Evolutionary conservation across 1,284 basidiomycete genomes (phyloP), one percentile per base, ranked within the genome.

Genomic region (Phellinidium pouzarii): DNA sequence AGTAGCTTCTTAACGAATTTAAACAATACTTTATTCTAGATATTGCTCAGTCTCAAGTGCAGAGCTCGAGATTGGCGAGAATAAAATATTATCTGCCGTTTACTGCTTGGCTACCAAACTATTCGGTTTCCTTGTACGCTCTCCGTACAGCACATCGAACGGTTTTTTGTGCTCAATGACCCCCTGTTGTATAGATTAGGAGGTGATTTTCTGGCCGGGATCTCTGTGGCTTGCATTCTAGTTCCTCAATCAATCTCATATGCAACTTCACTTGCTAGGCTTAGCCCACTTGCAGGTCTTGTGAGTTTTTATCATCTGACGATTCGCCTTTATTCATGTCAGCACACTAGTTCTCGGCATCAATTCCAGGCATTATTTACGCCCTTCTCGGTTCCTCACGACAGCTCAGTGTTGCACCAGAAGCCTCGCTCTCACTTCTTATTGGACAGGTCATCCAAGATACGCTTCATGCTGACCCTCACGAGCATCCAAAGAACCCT

Each of bases 171-270:
- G 31, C 14, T 34, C 31, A 34, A 34, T 11, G 2, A 2, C 31
- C 11, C 31, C 2, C 31, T 34, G 9, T 34, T 11, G 25, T 44
- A 37, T 27, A 42, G 50, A 22, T 61, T 91, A 88, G 44, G 74
- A 6, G 91, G 91, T 9, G 93, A 96, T 66, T 61, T 91, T 6
- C 73, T 91, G 0, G 90, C 91, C 11, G 94, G 92, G 3, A 63
- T 94, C 14, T 94, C 93, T 0, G 82, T 95, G 5, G 89, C 93
- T 6, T 91, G 87, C 56, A 84, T 96, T 71, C 76, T 96, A 44
- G 90, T 96, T 59, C 94, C 94, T 3, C 91, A 93, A 66, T 91
- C 88, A 1, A 89, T 97, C 68, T 91, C 89, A 61, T 97, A 96
- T 65, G 92, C 92, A 2, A 84, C 86, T 1, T 86, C 89, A 2